These are phyloP conservation scores for Chlorella sorokiniana DNA, from an alignment of 139 green algal species.

Conservation along the genomic window DNA sequence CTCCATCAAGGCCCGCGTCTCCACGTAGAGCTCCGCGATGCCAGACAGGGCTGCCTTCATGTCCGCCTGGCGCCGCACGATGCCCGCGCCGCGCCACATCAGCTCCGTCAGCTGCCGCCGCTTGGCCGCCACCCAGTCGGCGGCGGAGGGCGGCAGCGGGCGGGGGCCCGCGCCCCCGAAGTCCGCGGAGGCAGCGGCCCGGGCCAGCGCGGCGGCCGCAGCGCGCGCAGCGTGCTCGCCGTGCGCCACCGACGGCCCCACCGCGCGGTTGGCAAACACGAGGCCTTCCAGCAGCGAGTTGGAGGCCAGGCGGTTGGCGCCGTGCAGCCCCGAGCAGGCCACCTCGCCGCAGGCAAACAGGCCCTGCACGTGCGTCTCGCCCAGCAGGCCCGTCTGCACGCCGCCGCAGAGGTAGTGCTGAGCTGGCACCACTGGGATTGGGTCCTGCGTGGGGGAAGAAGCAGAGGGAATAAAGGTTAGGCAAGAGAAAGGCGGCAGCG, in stretches of 20 bases:
- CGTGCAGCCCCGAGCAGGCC: conserved; percentile 92
- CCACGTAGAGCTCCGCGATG: conserved; percentile 61
- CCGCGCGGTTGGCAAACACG: conserved; percentile 92
- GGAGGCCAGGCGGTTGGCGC: conserved; percentile 94
- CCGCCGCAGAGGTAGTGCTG: conserved; percentile 99
- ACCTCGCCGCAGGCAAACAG: conserved; percentile 96
- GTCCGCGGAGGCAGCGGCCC: conserved; percentile 50
- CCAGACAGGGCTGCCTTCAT: conserved; percentile 62
- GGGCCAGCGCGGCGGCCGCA: conserved; percentile 51
- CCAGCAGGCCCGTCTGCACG: conserved; percentile 86
- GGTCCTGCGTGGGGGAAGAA: conserved; percentile 42
- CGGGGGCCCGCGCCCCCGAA: conserved; percentile 14
- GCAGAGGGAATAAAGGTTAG: neutral
- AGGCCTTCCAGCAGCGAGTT: conserved; percentile 98
- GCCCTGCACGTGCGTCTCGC: conserved; percentile 86
- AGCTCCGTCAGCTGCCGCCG: conserved; percentile 64
- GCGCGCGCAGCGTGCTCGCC: conserved; percentile 58
- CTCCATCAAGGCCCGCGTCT: conserved; percentile 61
- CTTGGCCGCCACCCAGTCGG: conserved; percentile 58
- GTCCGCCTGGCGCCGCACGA: conserved; percentile 75
- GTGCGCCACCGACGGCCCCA: conserved; percentile 76
- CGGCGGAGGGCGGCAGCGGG: conserved; percentile 15
- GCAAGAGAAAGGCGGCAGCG: no score
- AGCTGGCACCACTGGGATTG: conserved; percentile 94
- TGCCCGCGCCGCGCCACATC: conserved; percentile 93